phyloP scores from a whole-genome alignment of 192 early-diverging fungal genomes.

The Diversispora epigaea region DNA sequence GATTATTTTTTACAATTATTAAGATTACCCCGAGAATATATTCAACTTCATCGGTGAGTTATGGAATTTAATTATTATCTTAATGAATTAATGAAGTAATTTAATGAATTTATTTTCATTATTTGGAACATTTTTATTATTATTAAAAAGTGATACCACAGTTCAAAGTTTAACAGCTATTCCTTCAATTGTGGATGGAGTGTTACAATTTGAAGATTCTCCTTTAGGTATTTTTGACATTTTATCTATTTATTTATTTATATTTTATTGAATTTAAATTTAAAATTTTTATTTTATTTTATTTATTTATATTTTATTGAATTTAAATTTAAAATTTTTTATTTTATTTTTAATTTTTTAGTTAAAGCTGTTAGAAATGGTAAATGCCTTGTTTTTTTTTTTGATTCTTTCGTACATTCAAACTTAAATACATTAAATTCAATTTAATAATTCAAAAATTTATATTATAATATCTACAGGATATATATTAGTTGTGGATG shows the following conservation, averaged over 20 bases:
- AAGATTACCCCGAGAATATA: slow-evolving; percentile 70
- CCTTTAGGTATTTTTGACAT: slow-evolving; percentile 60
- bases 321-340: not conserved
- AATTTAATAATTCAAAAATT: not conserved
- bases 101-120: not conserved
- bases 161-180: slow-evolving; percentile 76
- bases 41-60: slow-evolving; percentile 62
- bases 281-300: not conserved
- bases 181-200: slow-evolving; percentile 69
- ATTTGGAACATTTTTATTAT: not conserved
- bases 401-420: not conserved
- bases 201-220: slow-evolving; percentile 69
- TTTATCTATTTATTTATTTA: not conserved
- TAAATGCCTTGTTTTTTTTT: not conserved
- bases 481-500: slow-evolving; percentile 74
- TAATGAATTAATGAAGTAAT: not conserved
- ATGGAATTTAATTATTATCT: not conserved
- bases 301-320: not conserved
- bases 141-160: slow-evolving; percentile 61
- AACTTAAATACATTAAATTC: not conserved
- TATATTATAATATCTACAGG: slow-evolving; percentile 35
- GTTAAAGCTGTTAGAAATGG: slow-evolving; percentile 49
- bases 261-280: not conserved
- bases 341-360: not conserved
- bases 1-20: slow-evolving; percentile 75